phyloP scores from a whole-genome alignment of 805 yeast species.

The Saccharomycopsis sp. region DNA sequence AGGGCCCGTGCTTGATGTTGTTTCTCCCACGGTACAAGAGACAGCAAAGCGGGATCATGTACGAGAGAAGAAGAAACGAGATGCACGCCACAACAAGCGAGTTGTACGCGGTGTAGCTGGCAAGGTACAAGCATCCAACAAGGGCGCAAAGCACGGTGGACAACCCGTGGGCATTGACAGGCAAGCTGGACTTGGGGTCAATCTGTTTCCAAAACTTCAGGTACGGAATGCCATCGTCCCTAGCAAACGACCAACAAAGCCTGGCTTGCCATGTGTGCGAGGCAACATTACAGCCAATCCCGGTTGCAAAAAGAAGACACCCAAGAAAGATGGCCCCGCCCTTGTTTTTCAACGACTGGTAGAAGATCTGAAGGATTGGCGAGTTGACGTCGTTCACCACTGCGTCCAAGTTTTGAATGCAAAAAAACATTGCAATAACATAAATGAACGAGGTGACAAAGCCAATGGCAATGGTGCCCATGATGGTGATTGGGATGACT shows the following conservation, averaged over 20 bases:
- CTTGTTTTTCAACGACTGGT: slow-evolving; percentile 45
- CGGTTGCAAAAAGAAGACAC: slow-evolving; percentile 41
- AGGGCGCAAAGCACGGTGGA: slow-evolving; percentile 44
- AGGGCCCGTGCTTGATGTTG: slow-evolving; percentile 52
- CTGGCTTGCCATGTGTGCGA: slow-evolving; percentile 64
- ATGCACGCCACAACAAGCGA: slow-evolving; percentile 56
- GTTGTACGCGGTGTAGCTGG: slow-evolving; percentile 58
- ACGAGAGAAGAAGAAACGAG: slow-evolving; percentile 48
- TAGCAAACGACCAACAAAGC: slow-evolving; percentile 57
- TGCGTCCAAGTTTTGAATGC: slow-evolving; percentile 42
- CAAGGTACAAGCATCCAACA: slow-evolving; percentile 55
- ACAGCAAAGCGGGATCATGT: slow-evolving; percentile 45
- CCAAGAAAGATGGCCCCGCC: slow-evolving; percentile 49
- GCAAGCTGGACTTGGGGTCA: slow-evolving; percentile 40
- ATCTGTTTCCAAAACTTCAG: slow-evolving; percentile 44
- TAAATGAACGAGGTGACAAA: slow-evolving; percentile 49
- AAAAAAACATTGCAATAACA: slow-evolving; percentile 49
- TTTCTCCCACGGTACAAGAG: slow-evolving; percentile 41
- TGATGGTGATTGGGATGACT: slow-evolving; percentile 52
- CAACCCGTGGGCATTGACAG: slow-evolving; percentile 50
- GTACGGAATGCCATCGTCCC: slow-evolving; percentile 55
- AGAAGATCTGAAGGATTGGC: slow-evolving; percentile 54
- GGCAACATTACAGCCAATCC: slow-evolving; percentile 49
- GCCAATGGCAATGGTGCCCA: slow-evolving; percentile 57
- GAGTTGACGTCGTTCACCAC: slow-evolving; percentile 32